Conservation (phyloP, 169 alveolate genomes). For the Cryptosporidium meleagridis region DNA sequence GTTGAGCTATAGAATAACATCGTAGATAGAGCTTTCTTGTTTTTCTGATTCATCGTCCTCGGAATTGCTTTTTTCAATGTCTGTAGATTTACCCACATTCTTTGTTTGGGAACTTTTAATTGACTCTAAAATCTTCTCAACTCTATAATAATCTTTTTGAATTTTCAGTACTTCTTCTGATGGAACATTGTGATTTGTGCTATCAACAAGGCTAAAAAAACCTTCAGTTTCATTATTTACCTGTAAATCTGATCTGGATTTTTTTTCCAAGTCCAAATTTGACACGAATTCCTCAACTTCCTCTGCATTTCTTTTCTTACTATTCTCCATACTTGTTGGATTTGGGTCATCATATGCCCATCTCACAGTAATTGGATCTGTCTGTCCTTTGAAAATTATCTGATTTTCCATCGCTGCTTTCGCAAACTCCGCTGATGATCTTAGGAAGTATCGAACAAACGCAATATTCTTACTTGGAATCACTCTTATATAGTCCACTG, state of each 20-base stretch:
- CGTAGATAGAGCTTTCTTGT: conserved; percentile 12
- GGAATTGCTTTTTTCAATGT: not conserved
- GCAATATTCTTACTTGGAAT: conserved; percentile 94
- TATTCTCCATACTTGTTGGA: conserved; percentile 70
- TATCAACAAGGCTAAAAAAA: not conserved
- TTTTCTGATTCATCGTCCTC: not conserved
- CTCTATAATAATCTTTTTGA: conserved; percentile 30
- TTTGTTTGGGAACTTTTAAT: not conserved
- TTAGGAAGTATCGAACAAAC: conserved; percentile 92
- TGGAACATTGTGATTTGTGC: not conserved
- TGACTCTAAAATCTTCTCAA: conserved; percentile 25
- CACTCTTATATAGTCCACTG: conserved; percentile 91
- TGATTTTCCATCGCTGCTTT: conserved; percentile 98
- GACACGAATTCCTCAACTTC: conserved; percentile 25
- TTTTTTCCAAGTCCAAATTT: conserved; percentile 4
- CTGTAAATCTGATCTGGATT: not conserved
- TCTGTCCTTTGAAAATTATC: conserved; percentile 88
- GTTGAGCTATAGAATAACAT: conserved; percentile 7
- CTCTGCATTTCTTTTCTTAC: conserved; percentile 19
- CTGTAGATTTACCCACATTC: not conserved
- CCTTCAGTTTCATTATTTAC: conserved; percentile 22
- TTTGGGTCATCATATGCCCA: conserved; percentile 95
- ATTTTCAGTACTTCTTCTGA: not conserved
- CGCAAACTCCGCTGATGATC: conserved; percentile 98
- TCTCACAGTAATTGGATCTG: conserved; percentile 91